These are phyloP conservation scores for Cyclotella sp. DNA, from an alignment of 108 stramenopile genomes.

Conservation along the genomic window DNA sequence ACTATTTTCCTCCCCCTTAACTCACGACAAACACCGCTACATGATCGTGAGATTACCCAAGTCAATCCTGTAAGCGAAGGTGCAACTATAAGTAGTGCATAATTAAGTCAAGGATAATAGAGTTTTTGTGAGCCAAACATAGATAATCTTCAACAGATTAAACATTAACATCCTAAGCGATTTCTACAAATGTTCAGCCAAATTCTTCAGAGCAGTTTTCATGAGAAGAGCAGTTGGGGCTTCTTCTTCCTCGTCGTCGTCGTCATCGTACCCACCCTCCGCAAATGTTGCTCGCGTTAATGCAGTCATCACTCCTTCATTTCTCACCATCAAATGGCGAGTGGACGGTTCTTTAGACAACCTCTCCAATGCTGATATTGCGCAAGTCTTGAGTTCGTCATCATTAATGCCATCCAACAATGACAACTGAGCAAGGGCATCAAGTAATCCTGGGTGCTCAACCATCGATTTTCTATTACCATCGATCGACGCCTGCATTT, in stretches of 20 bases:
- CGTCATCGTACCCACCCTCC: constrained; percentile 14
- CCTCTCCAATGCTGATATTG: constrained; percentile 42
- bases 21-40: constrained; percentile 45
- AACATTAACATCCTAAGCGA: no score
- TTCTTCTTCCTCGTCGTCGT: constrained; percentile 27
- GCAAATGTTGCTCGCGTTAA: constrained; percentile 51
- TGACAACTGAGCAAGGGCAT: constrained; percentile 44
- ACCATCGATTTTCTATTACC: constrained; percentile 52
- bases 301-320: constrained; percentile 55
- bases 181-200: constrained; percentile 18
- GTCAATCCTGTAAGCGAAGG: not conserved
- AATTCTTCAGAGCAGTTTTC: constrained; percentile 51
- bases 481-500: constrained; percentile 40
- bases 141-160: no score
- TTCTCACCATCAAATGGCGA: constrained; percentile 37
- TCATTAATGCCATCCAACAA: constrained; percentile 49
- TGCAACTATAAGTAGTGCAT: not conserved
- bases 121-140: not conserved
- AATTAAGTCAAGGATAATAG: not conserved
- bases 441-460: constrained; percentile 45
- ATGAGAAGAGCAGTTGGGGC: constrained; percentile 29
- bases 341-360: constrained; percentile 42
- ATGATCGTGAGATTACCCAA: constrained; percentile 43
- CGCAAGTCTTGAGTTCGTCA: constrained; percentile 52
- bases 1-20: constrained; percentile 74